Conservation (phyloP, 2,329 filamentous ascomycete species). For the Alternaria sp. region DNA sequence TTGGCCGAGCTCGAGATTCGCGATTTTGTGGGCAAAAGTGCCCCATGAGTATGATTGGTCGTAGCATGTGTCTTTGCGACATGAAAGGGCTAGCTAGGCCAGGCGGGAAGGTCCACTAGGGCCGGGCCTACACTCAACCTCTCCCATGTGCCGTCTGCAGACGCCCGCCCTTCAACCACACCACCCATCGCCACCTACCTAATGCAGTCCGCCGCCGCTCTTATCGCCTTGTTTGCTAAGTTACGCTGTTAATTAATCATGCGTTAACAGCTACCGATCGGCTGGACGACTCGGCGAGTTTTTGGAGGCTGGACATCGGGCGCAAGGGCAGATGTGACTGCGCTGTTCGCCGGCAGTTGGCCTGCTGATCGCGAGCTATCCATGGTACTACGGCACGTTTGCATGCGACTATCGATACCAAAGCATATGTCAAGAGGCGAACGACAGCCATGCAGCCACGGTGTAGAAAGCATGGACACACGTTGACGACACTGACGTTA, state of each 20-base stretch:
- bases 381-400: neutral
- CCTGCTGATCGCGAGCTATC: neutral
- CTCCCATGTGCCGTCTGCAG: neutral
- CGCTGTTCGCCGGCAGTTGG: neutral
- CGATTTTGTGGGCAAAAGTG: neutral
- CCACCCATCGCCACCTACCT: constrained; percentile 28
- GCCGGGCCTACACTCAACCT: constrained; percentile 1
- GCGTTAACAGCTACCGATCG: neutral
- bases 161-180: neutral
- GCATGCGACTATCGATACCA: neutral
- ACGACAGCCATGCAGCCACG: neutral
- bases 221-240: neutral
- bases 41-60: neutral
- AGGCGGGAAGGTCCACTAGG: constrained; percentile 12
- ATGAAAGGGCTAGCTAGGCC: neutral
- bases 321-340: neutral
- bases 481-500: neutral
- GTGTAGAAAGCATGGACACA: neutral
- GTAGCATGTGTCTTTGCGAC: neutral
- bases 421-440: neutral
- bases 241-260: neutral
- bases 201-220: constrained; percentile 12
- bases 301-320: neutral
- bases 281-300: neutral
- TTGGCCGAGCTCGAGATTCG: constrained; percentile 8